Conservation (phyloP, 2,329 filamentous ascomycete species). For the Microcyclospora pomicola region DNA sequence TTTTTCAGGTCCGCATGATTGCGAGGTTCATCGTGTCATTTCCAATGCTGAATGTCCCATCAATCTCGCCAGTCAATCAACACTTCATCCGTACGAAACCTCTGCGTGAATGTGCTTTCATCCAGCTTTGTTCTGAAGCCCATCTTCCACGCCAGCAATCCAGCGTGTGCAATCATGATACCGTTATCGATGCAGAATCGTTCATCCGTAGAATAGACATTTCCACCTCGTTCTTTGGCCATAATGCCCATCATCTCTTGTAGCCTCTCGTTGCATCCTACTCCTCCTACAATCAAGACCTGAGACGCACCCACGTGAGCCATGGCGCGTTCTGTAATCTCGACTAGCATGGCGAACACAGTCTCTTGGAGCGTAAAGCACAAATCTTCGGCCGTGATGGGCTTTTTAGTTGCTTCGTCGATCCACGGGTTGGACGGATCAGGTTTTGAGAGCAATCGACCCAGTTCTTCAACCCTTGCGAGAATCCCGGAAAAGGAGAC, state of each 20-base stretch:
- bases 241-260: slow-evolving; percentile 99
- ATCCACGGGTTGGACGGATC: slow-evolving; percentile 12
- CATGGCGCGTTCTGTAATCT: slow-evolving; percentile 98
- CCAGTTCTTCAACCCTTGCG: slow-evolving; percentile 66
- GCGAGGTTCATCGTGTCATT: no score
- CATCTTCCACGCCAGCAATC: slow-evolving; percentile 68
- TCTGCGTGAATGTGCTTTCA: slow-evolving; percentile 57
- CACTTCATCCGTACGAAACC: slow-evolving; percentile 38
- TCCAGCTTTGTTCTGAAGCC: slow-evolving; percentile 64
- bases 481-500: slow-evolving; percentile 91
- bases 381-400: slow-evolving; percentile 66
- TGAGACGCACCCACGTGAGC: slow-evolving; percentile 84
- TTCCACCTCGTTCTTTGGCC: slow-evolving; percentile 77
- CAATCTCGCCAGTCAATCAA: slow-evolving; percentile 36
- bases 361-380: slow-evolving; percentile 96
- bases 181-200: slow-evolving; percentile 98
- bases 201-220: slow-evolving; percentile 89
- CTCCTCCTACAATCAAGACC: slow-evolving; percentile 88
- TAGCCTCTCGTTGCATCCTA: slow-evolving; percentile 84
- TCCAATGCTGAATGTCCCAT: slow-evolving; percentile 3
- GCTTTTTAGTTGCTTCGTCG: slow-evolving; percentile 37
- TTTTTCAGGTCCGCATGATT: no score
- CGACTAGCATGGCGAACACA: slow-evolving; percentile 90
- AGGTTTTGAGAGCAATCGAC: slow-evolving; percentile 43
- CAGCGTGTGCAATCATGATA: slow-evolving; percentile 98